Evolutionary conservation across 2,329 filamentous ascomycete genomes (phyloP).

Genomic region (Fusarium praegraminearum): DNA sequence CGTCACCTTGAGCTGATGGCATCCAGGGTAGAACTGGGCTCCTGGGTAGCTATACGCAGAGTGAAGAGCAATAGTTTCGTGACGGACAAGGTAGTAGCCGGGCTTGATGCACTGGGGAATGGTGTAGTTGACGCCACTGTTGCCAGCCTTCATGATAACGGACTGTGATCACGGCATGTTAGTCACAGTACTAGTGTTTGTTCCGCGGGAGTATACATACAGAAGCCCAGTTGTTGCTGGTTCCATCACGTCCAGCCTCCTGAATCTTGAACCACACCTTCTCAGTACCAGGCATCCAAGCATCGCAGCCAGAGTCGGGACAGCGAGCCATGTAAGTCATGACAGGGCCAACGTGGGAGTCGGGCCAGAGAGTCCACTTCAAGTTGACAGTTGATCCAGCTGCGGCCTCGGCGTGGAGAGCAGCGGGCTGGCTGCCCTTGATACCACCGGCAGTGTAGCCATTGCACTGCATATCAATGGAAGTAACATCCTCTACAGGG

Average conservation of each 20-base stretch:
- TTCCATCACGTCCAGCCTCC: conserved; percentile 63
- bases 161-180: conserved; percentile 43
- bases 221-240: conserved; percentile 61
- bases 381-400: conserved; percentile 67
- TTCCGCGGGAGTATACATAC: conserved; percentile 45
- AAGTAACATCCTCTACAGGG: conserved; percentile 65
- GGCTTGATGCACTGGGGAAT: conserved; percentile 64
- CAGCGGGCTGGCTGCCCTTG: conserved; percentile 62
- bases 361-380: conserved; percentile 66
- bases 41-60: conserved; percentile 62
- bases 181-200: not conserved
- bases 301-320: conserved; percentile 63
- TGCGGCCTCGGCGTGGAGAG: conserved; percentile 64
- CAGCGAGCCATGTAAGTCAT: conserved; percentile 72
- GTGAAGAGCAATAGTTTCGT: conserved; percentile 69
- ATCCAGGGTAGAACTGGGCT: conserved; percentile 69
- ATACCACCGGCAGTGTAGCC: conserved; percentile 63
- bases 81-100: conserved; percentile 69
- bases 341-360: conserved; percentile 64
- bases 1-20: conserved; percentile 67
- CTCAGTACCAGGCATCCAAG: conserved; percentile 60
- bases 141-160: conserved; percentile 60
- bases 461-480: conserved; percentile 68
- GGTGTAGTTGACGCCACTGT: conserved; percentile 61
- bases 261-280: conserved; percentile 70